Evolutionary conservation across 805 yeast species (phyloP), one percentile per base, ranked within the genome.

Genomic region (Kluyveromyces dobzhanskii): DNA sequence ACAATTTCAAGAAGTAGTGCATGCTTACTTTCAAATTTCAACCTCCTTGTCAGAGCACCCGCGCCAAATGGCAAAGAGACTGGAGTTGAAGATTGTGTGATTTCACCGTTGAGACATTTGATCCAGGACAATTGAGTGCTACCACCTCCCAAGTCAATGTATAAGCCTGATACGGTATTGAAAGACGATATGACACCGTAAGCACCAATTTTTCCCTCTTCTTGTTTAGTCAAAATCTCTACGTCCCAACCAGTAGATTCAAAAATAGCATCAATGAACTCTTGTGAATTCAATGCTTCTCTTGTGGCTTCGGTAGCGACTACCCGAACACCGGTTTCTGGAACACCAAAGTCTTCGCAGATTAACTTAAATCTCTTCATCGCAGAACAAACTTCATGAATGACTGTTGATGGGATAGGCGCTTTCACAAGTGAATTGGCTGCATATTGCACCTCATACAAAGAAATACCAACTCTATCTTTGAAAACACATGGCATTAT

Each of bases 401-500:
- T 76, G 3, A 74, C 76, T 30, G 71, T 74, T 3, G 65, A 62
- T 0, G 80, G 80, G 30, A 76, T 76, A 0, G 82, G 81, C 11
- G 65, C 65, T 45, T 69, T 71, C 11, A 57, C 62, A 4, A 50
- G 42, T 32, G 67, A 48, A 43, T 65, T 47, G 4, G 70, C 41
- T 43, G 66, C 51, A 54, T 64, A 66, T 49, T 78, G 82, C 0
- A 73, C 77, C 44, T 79, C 85, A 52, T 75, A 79, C 14, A 82
- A 57, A 0, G 87, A 77, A 10, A 82, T 76, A 2, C 84, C 83
- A 3, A 81, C 69, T 34, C 87, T 62, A 48, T 82, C 90, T 45
- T 81, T 84, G 60, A 76, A 82, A 9, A 81, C 77, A 53, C 85
- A 78, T 1, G 92, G 90, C 73, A 83, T 74, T 4, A 79, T 77